Evolutionary conservation across 1,284 basidiomycete genomes (phyloP).

Genomic region (Pseudozyma hubeiensis): DNA sequence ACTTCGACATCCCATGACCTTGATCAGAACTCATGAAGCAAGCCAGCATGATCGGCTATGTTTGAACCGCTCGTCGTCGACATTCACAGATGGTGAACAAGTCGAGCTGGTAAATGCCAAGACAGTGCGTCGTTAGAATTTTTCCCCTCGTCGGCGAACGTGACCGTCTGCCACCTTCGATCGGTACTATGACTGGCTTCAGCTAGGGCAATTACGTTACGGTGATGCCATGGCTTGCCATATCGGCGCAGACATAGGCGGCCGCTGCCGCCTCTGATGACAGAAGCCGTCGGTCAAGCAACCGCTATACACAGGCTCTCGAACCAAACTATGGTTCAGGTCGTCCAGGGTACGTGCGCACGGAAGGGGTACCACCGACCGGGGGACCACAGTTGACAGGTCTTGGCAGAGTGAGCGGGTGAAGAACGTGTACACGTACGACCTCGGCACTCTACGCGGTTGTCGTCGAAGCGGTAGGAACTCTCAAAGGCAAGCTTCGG

Average conservation of each 20-base stretch:
- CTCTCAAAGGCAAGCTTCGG: too few relatives aligned
- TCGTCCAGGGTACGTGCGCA: neutral
- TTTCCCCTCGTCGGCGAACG: slow-evolving; percentile 3
- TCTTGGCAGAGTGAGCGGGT: slow-evolving; percentile 17
- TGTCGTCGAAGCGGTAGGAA: too few relatives aligned
- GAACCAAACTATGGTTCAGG: too few relatives aligned
- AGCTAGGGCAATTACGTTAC: too few relatives aligned
- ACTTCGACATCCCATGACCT: too few relatives aligned
- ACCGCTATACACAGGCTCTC: neutral
- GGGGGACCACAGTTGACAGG: slow-evolving; percentile 6
- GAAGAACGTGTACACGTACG: slow-evolving; percentile 9
- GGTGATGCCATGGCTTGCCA: too few relatives aligned
- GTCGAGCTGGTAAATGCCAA: neutral
- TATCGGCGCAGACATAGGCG: too few relatives aligned
- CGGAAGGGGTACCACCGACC: slow-evolving; percentile 11
- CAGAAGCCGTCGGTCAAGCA: slow-evolving; percentile 23
- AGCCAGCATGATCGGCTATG: too few relatives aligned
- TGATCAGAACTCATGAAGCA: too few relatives aligned
- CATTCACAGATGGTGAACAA: too few relatives aligned
- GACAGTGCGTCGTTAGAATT: neutral
- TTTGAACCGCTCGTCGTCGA: too few relatives aligned
- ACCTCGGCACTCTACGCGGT: neutral
- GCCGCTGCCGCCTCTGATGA: neutral
- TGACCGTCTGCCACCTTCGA: neutral
- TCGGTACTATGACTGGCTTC: too few relatives aligned